Conservation (phyloP, 176 grass and related monocot genomes). For the Raddia guianensis region DNA sequence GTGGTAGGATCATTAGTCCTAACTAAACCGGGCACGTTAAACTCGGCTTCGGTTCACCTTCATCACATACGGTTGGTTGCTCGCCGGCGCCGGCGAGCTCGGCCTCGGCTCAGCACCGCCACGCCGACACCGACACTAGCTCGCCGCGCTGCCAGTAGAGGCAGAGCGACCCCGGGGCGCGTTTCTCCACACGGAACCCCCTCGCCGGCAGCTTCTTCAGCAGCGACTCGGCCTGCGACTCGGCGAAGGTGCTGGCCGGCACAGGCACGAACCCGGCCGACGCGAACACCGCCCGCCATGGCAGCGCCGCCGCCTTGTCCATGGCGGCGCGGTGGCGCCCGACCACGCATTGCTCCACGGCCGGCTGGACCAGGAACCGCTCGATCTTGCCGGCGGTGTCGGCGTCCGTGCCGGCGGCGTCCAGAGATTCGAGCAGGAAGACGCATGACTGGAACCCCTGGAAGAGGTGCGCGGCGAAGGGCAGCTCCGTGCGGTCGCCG, state of each 20-base stretch:
- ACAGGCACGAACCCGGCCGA: conserved; percentile 67
- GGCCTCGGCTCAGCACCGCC: conserved; percentile 64
- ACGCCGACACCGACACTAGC: conserved; percentile 79
- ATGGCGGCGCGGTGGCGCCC: conserved; percentile 53
- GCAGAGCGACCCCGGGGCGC: conserved; percentile 61
- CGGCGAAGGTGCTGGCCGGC: conserved; percentile 75
- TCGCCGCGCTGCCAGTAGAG: conserved; percentile 86
- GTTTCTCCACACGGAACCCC: conserved; percentile 89
- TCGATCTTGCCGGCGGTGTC: conserved; percentile 66
- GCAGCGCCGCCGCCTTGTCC: conserved; percentile 27
- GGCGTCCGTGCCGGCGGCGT: conserved; percentile 57
- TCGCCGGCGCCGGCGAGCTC: background rate
- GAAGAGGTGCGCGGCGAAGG: conserved; percentile 70
- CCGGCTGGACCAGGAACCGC: conserved; percentile 70
- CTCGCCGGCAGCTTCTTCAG: conserved; percentile 67
- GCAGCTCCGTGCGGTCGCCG: conserved; percentile 68
- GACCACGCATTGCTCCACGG: conserved; percentile 58
- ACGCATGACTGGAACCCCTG: conserved; percentile 74
- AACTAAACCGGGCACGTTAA: conserved; percentile 46
- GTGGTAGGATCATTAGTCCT: conserved; percentile 69
- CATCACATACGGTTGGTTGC: background rate
- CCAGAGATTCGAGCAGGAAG: conserved; percentile 76
- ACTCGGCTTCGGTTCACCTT: conserved; percentile 16
- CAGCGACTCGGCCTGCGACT: conserved; percentile 84
- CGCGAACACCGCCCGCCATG: conserved; percentile 65